Base-by-base conservation (phyloP, 2,329 filamentous ascomycete species). In the Fusarium chlamydosporum region DNA sequence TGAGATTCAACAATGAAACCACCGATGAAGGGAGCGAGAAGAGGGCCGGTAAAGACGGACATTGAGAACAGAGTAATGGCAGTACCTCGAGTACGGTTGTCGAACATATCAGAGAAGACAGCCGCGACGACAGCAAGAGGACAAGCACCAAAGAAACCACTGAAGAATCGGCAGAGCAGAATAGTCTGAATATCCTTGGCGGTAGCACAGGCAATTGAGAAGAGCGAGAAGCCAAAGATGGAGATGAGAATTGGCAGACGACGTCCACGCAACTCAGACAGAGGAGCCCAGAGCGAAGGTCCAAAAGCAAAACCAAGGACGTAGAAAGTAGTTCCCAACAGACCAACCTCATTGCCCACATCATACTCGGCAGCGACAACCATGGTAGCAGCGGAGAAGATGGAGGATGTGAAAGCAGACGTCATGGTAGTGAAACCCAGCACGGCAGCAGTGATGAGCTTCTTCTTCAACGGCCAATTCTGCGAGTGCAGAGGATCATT, bases 401-500 rank as follows among this genome's bases (percentile, higher is more conserved):
- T 89, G 78, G 87, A 90, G n/a, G 88, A 91, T 0, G 90, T 88
- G 74, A 94, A 94, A 6, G 91, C 86, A 0, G 91, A 82, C 3
- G 87, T 87, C 72, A 94, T 82, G 18, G 92, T 93, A 15, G 91
- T 92, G 74, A 89, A 94, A 16, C 89, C 91, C 41, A 94, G 82
- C 72, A 93, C 89, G 40, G 84, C 84, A 20, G 89, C 87, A 1
- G 90, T 92, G 6, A 86, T 72, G 38, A 93, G 50, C 88, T 97
- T 97, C 82, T 92, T 94, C 76, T 82, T 87, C 55, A 92, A 75
- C 0, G 91, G 85, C 94, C 94, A 97, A 77, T 97, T 97, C 80
- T 95, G 92, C 2, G 93, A 91, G 78, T 97, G 93, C 63, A 94
- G 76, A 4, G 93, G 93, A 74, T 97, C 94, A 68, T 94, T 85